Evolutionary conservation across 2,329 filamentous ascomycete genomes (phyloP).

Genomic region (Colletotrichum eremochloae): DNA sequence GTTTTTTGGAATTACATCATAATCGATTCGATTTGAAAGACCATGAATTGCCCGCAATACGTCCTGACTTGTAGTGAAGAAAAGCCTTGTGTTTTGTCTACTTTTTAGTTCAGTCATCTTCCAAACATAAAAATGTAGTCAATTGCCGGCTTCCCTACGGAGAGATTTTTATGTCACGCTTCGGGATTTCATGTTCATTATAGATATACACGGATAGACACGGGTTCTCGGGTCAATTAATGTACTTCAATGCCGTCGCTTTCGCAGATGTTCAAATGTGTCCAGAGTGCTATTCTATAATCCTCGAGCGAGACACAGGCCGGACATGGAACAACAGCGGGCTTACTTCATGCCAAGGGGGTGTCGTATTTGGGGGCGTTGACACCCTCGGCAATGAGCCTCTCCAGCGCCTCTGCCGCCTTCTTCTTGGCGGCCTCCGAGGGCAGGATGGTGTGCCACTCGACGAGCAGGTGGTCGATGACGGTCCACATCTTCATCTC

Average conservation of each 20-base stretch:
- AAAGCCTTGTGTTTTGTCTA: background rate
- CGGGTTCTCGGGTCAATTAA: too few relatives aligned
- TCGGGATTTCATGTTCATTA: too few relatives aligned
- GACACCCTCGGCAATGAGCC: background rate
- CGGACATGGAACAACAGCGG: too few relatives aligned
- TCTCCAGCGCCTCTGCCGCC: background rate
- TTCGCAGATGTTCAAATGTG: too few relatives aligned
- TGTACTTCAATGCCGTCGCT: too few relatives aligned
- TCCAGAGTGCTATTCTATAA: background rate
- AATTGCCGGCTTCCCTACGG: too few relatives aligned
- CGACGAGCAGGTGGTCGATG: constrained; percentile 34
- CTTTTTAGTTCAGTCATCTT: too few relatives aligned
- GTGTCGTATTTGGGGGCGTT: background rate
- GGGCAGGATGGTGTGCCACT: background rate
- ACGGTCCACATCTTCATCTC: constrained; percentile 36
- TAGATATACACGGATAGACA: too few relatives aligned
- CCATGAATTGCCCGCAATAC: rapidly evolving
- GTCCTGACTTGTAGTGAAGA: background rate
- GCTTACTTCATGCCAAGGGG: too few relatives aligned
- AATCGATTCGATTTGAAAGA: background rate
- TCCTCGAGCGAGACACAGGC: background rate
- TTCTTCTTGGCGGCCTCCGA: background rate
- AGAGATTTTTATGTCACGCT: too few relatives aligned
- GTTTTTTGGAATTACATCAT: background rate
- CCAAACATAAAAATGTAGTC: too few relatives aligned